Conservation (phyloP, 768 basidiomycete species). For the Lactarius hengduanensis region DNA sequence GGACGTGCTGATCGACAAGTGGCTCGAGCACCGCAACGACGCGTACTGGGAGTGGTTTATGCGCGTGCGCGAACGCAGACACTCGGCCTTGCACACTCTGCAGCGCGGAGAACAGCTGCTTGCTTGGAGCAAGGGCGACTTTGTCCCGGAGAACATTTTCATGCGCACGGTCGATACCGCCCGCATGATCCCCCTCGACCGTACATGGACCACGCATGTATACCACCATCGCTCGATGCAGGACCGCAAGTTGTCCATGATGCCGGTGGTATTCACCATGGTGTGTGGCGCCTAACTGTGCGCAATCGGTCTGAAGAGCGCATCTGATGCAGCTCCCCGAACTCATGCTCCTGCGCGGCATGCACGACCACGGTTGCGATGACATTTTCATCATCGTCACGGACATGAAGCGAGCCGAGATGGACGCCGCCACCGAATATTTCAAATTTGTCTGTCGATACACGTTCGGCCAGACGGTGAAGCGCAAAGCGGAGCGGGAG, state of each 20-base stretch:
- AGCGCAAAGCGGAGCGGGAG: conserved; percentile 62
- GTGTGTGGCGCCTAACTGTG: conserved; percentile 38
- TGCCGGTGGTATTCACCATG: conserved; percentile 81
- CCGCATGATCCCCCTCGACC: conserved; percentile 74
- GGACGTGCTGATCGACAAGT: conserved; percentile 78
- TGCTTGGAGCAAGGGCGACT: conserved; percentile 64
- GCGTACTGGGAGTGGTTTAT: conserved; percentile 77
- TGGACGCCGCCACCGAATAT: conserved; percentile 79
- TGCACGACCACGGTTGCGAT: conserved; percentile 79
- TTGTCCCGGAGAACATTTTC: conserved; percentile 77
- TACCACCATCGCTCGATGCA: conserved; percentile 76
- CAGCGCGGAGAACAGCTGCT: conserved; percentile 42
- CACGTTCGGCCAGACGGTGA: conserved; percentile 59
- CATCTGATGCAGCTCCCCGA: conserved; percentile 60
- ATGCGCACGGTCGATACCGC: conserved; percentile 77
- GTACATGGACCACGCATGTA: conserved; percentile 80
- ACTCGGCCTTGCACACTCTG: conserved; percentile 49
- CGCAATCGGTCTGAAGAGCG: background rate
- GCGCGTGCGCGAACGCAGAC: conserved; percentile 63
- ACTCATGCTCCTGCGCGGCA: conserved; percentile 74
- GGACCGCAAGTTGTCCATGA: conserved; percentile 70
- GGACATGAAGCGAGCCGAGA: conserved; percentile 73
- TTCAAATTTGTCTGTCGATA: conserved; percentile 71
- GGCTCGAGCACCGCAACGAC: conserved; percentile 77
- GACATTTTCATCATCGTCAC: conserved; percentile 78